These are phyloP conservation scores for Suillus fuscotomentosus DNA, from an alignment of 768 basidiomycete genomes.

Conservation along the genomic window DNA sequence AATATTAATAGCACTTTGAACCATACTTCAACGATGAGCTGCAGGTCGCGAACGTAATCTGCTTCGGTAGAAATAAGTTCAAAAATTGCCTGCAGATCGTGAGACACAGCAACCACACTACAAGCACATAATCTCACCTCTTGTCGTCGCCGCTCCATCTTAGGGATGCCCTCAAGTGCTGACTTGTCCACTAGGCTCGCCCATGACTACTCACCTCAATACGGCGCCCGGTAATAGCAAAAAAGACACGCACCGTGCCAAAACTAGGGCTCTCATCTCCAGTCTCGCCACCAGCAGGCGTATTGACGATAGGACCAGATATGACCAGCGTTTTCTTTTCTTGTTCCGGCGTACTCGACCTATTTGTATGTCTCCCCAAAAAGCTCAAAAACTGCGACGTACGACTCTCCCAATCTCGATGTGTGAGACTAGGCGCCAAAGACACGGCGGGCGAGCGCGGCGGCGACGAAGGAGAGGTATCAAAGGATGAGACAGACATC, in stretches of 20 bases:
- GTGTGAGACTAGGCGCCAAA: slow-evolving; percentile 28
- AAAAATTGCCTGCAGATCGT: slow-evolving; percentile 71
- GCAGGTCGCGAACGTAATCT: slow-evolving; percentile 87
- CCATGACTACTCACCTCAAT: slow-evolving; percentile 64
- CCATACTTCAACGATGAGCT: slow-evolving; percentile 85
- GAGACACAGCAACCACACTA: background rate
- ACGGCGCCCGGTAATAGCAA: slow-evolving; percentile 4
- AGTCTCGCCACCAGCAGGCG: slow-evolving; percentile 49
- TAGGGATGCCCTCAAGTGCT: slow-evolving; percentile 77
- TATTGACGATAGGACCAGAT: slow-evolving; percentile 62
- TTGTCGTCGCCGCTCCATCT: slow-evolving; percentile 80
- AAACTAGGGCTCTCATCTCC: background rate
- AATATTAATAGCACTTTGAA: background rate
- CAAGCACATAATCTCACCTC: slow-evolving; percentile 49
- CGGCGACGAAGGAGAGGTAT: slow-evolving; percentile 41
- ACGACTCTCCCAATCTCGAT: slow-evolving; percentile 35
- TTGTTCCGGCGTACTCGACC: slow-evolving; percentile 47
- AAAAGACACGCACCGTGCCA: background rate
- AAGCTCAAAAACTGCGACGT: slow-evolving; percentile 57
- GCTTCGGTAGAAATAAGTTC: slow-evolving; percentile 91
- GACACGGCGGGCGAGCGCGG: slow-evolving; percentile 37
- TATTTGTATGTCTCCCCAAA: slow-evolving; percentile 45
- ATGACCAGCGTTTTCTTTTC: slow-evolving; percentile 54
- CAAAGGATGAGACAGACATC: slow-evolving; percentile 63
- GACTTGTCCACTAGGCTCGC: slow-evolving; percentile 86